A percentile compares a stretch with the other conserved stretches of the same genome.
These are phyloP conservation scores for Metarhizium brunneum DNA, from an alignment of 2,329 filamentous ascomycete genomes.

Conservation along the genomic window DNA sequence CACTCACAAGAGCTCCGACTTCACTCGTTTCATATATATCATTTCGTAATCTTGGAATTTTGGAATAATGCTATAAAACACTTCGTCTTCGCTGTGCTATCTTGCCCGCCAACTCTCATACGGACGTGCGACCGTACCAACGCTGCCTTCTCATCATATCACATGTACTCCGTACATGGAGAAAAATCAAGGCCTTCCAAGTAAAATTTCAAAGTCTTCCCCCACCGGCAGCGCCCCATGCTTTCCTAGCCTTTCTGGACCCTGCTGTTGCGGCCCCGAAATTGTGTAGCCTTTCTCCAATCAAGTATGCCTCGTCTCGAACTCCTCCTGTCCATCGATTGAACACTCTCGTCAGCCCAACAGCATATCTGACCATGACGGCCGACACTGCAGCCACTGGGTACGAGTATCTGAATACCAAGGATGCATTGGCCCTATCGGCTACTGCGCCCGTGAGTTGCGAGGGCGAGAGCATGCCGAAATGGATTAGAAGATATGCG, in stretches of 20 bases:
- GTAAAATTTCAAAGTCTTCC: constrained; percentile 3
- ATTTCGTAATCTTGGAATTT: too few species aligned
- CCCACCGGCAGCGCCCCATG: constrained; percentile 27
- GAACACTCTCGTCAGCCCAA: constrained; percentile 52
- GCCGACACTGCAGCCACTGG: constrained; percentile 50
- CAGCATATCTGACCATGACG: constrained; percentile 29
- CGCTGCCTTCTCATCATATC: neutral
- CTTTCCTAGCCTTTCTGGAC: constrained; percentile 22
- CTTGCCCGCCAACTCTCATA: too few species aligned
- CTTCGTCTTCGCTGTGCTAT: too few species aligned
- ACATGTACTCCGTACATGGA: neutral
- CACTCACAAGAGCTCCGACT: too few species aligned
- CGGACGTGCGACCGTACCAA: neutral
- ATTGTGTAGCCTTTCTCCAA: constrained; percentile 91
- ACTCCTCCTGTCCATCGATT: constrained; percentile 72
- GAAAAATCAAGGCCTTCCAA: neutral
- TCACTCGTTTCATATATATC: too few species aligned
- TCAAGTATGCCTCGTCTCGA: constrained; percentile 89
- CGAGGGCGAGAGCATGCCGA: constrained; percentile 12
- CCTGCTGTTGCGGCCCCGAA: constrained; percentile 51
- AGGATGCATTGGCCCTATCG: constrained; percentile 19
- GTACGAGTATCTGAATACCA: constrained; percentile 56
- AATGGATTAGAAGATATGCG: constrained; percentile 29
- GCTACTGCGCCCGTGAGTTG: constrained; percentile 14
- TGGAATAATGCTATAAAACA: too few species aligned